Evolutionary conservation across 805 yeast species (phyloP), one percentile per base, ranked within the genome.

Genomic region (Suhomyces sp.): DNA sequence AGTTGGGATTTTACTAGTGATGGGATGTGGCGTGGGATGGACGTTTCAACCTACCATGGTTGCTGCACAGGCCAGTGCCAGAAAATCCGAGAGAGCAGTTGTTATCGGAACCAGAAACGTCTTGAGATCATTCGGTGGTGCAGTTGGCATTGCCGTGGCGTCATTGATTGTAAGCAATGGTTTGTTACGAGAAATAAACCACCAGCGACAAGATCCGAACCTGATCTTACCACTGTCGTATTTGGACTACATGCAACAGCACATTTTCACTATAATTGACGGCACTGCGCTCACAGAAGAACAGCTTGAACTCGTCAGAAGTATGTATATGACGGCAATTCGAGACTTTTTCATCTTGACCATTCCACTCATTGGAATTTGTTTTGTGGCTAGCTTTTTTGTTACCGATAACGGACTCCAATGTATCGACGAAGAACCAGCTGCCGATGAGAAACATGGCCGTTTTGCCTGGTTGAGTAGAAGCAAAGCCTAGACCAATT

Each of bases 401-500:
- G 60, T 71, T 31, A 60, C 60, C 37, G 77, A 73, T 50, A 61
- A 64, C 43, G 77, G 77, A 1, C 63, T 73, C 49, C 69, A 64
- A 25, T 67, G 75, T 50, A 59, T 72, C 47, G 77, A 72, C 49
- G 75, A 73, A 52, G n/a, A 19, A 6, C 43, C 41, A 20, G 48
- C 27, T 17, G n/a, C 21, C 13, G n/a, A 19, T 37, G 41, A 10
- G n/a, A 44, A 27, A 31, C 19, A 15, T 9, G 12, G 44, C 20
- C 44, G 27, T n/a, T 21, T 29, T 29, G 37, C 19, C 7, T 19
- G 22, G 37, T 13, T 37, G 44, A 24, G 29, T 8, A 40, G 25
- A 19, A 40, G 44, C 3, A 41, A 13, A 20, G 44, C 22, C 9
- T 17, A 37, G 19, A 17, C 1, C 12, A 15, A 15, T 7, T 37